Base-by-base conservation (phyloP, 768 basidiomycete genomes). In the Vararia minispora region DNA sequence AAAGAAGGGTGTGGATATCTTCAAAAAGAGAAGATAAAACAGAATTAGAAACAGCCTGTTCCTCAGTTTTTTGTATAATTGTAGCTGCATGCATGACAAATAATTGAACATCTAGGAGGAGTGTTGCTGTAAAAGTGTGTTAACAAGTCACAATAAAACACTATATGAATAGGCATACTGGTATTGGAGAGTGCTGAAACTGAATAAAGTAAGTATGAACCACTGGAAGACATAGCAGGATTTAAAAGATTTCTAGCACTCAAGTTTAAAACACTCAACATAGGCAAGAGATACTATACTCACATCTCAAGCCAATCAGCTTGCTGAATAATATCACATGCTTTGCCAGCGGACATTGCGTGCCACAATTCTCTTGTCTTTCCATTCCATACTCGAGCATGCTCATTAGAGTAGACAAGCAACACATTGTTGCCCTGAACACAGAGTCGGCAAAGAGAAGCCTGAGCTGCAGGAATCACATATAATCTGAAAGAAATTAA, bases 371-470 rank as follows among this genome's bases (percentile, higher is more conserved):
- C 91, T 40, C 71, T 71, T 0, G 79, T 82, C 44, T 75, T 73
- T 12, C 79, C 62, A 50, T 97, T 87, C 90, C 95, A 99, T 2
- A 92, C 59, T 28, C 95, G 67, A 1, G 84, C 86, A 38, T 79
- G 73, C 2, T 72, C 76, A 44, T 85, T 78, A 3, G 64, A 64
- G 56, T 97, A 97, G 1, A 82, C 57, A 5, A 92, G 60, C 36
- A 95, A 52, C 21, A 95, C 56, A 41, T 86, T 79, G 38, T 80
- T 71, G 12, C 69, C 76, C 9, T 74, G 66, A 6, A 86, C 56
- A 50, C 74, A 86, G 12, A 94, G 56, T 31, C 67, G 57, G 25
- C 62, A 58, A 14, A 97, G 62, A 0, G 77, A 74, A 0, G 76
- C 71, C n/a, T 72, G 68, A 1, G 88, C 71, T 6, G 86, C 89